Evolutionary conservation across 257 asterid species (phyloP).

Genomic region (Anisodus acutangulus): DNA sequence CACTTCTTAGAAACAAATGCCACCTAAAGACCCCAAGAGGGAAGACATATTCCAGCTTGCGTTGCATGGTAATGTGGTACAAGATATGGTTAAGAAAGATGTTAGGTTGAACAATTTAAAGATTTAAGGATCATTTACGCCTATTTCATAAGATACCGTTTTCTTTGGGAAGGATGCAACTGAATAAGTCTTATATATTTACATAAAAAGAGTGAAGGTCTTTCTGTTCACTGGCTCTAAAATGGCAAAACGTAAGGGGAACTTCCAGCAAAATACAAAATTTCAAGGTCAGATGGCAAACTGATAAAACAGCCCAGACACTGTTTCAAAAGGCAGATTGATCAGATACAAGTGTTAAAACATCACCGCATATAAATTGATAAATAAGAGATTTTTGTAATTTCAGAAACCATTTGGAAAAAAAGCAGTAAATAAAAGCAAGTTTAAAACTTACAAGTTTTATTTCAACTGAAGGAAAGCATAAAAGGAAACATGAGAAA

Average conservation of each 20-base stretch:
- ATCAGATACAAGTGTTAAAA: neutral
- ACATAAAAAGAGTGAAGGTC: neutral
- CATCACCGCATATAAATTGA: neutral
- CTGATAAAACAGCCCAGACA: no score
- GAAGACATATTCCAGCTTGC: no score
- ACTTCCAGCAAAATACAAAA: no score
- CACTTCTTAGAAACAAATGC: no score
- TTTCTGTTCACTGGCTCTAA: neutral
- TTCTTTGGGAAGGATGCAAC: neutral
- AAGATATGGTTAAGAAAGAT: neutral
- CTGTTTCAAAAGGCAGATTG: neutral
- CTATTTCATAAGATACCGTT: neutral
- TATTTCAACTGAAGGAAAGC: no score
- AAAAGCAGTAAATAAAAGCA: no score
- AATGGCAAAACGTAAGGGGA: no score
- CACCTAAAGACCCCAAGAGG: no score
- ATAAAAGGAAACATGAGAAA: no score
- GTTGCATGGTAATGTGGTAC: neutral
- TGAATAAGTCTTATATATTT: neutral
- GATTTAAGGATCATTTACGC: neutral
- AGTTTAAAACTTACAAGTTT: no score
- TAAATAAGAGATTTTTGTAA: neutral
- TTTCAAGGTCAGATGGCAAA: no score
- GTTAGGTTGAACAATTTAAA: neutral
- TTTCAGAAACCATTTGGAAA: neutral